Evolutionary conservation across 2,329 filamentous ascomycete genomes (phyloP).

Genomic region (Penicillium brasilianum): DNA sequence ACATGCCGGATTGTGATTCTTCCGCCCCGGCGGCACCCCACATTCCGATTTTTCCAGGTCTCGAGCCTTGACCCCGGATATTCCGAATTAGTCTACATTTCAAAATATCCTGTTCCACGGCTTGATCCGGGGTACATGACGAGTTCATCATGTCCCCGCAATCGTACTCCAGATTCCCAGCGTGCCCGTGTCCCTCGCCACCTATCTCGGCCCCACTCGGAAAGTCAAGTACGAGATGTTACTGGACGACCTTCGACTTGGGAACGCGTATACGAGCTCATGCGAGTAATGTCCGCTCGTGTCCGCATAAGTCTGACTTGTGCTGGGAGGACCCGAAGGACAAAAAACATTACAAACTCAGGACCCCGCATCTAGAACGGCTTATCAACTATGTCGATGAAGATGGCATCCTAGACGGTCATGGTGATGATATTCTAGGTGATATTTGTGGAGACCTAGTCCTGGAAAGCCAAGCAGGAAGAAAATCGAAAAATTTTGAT

Average conservation of each 20-base stretch:
- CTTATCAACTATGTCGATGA: constrained; percentile 16
- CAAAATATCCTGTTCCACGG: too few relatives aligned
- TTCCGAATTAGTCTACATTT: too few relatives aligned
- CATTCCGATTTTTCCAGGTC: too few relatives aligned
- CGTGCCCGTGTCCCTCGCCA: too few relatives aligned
- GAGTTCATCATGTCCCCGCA: too few relatives aligned
- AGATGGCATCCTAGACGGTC: constrained; percentile 9
- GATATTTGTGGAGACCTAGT: constrained; percentile 19
- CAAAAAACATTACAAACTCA: constrained; percentile 24
- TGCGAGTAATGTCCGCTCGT: constrained; percentile 10
- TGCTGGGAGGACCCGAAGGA: constrained; percentile 23
- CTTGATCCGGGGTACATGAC: too few relatives aligned
- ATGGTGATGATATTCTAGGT: constrained; percentile 19
- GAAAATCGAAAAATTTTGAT: constrained; percentile 5
- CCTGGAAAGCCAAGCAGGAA: constrained; percentile 18
- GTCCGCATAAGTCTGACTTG: constrained; percentile 18
- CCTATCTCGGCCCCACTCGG: too few relatives aligned
- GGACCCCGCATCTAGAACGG: constrained; percentile 11
- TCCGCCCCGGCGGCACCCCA: too few relatives aligned
- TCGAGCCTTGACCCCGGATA: too few relatives aligned
- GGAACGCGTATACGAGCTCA: constrained; percentile 21
- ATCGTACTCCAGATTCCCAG: too few relatives aligned
- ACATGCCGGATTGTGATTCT: too few relatives aligned
- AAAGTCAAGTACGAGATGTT: too few relatives aligned
- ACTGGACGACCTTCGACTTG: constrained; percentile 13